Base-by-base conservation (phyloP, 2,329 filamentous ascomycete genomes). In the Didymella pinodella region DNA sequence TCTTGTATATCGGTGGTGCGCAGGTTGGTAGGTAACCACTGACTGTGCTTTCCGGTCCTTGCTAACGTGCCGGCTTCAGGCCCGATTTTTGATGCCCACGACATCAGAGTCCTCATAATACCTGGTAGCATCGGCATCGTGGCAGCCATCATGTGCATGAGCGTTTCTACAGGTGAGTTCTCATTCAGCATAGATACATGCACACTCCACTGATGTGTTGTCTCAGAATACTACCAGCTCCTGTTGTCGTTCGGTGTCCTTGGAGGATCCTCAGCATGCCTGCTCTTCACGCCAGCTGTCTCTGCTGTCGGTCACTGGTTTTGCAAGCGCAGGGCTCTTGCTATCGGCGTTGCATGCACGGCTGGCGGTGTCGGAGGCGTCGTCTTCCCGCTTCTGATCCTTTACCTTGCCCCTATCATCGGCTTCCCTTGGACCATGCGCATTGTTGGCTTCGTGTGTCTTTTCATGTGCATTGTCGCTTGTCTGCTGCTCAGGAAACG, bases 361-460 rank as follows among this genome's bases (percentile, higher is more conserved):
- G 79, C 78, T 1, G 74, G 72, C 16, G 70, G 67, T 7, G 52
- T 79, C 12, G 73, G 75, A 58, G 82, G 69, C 11, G 83, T 88
- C 12, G 78, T 86, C 25, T 82, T 86, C 51, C 85, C 85, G 1
- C 50, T 84, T 26, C 71, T 82, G 16, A 81, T 88, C 60, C 79
- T 85, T 60, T 80, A 84, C 57, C 73, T 88, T 36, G 78, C 85
- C 12, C 82, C 83, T 0, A 69, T 75, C 12, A 77, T 88, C n/a
- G 86, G 86, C 0, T 89, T 88, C 60, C 73, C 80, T 0, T 88
- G 86, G 85, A 81, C 85, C 0, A 85, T 87, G 14, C 80, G 89
- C 5, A 82, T 85, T 16, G 77, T 89, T 1, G 88, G 82, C 0
- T 88, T 91, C 61, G 81, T 91, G 28, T 83, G 83, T 66, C 71